Base-by-base conservation (phyloP, 495 filamentous ascomycete genomes). In the Lophium mytilinum region DNA sequence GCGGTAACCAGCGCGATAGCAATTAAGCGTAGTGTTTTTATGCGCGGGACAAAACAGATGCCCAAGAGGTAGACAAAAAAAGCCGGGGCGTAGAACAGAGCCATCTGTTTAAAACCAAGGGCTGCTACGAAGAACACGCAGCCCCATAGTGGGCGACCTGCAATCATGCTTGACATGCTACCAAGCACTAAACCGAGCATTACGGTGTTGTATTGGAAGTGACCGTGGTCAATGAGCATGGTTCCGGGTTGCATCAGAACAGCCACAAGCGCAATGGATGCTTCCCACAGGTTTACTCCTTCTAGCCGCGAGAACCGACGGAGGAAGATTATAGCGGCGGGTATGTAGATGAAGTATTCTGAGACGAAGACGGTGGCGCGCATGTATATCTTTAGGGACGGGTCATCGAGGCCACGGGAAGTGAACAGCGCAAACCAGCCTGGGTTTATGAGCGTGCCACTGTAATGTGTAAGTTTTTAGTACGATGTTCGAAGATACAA, bases 181-280 rank as follows among this genome's bases (percentile, higher is more conserved):
- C 90, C 90, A 35, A 91, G 72, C 8, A 90, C 77, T 34, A 96
- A 80, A 0, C 94, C 93, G 5, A 97, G 82, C 93, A 98, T 98
- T 50, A 97, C 90, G 0, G 90, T 93, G 69, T 98, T 98, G 68
- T 95, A 98, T 72, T 98, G 93, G 70, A 98, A 98, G 72, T 98
- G 93, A n/a, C 89, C 88, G 66, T 97, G 92, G 63, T 98, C 93
- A 63, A 97, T 87, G 11, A 98, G 79, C 52, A 96, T 93, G 6
- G 87, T 89, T 1, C 82, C 85, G 6, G 93, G 93, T 64, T 98
- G 94, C 79, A 98, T 85, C 30, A 98, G 77, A 50, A 97, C 84
- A 0, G 91, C 93, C 18, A 85, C 84, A 9, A 97, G 81, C 1
- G 93, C 91, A 58, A 96, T 83, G 0, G 87, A 88, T 50, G 82